Percentiles rank a stretch among this genome's conserved stretches.
Conservation (phyloP, 2,329 filamentous ascomycete genomes). For the Ciborinia camelliae region DNA sequence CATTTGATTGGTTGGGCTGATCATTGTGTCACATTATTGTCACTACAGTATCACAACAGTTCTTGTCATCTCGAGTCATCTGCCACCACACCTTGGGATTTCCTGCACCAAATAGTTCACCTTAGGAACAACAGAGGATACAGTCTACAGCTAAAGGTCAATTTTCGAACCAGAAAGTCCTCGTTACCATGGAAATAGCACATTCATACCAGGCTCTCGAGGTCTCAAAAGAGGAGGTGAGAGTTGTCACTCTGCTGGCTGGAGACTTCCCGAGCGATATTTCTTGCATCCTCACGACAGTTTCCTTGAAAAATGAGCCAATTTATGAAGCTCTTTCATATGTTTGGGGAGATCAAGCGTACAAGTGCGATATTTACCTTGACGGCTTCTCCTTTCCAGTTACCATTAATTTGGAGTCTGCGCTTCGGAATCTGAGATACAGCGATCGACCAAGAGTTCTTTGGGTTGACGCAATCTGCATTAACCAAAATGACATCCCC, state of each 20-base stretch:
- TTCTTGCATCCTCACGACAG: neutral
- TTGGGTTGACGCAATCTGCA: too few relatives aligned
- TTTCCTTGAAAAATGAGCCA: neutral
- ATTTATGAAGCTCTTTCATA: neutral
- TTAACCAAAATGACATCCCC: neutral
- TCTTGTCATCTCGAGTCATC: neutral
- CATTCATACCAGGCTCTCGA: neutral
- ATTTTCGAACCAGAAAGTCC: accelerated
- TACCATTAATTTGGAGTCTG: neutral
- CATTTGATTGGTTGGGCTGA: too few relatives aligned
- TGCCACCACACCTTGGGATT: neutral
- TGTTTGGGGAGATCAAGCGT: neutral
- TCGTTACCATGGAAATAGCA: neutral
- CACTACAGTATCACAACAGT: neutral
- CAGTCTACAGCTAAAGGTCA: neutral
- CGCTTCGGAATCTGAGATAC: neutral
- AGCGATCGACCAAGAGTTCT: neutral
- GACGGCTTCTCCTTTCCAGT: neutral
- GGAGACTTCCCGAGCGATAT: neutral
- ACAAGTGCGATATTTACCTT: neutral
- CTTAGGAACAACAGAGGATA: neutral
- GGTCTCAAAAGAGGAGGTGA: neutral
- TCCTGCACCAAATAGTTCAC: too few relatives aligned
- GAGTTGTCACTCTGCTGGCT: neutral
- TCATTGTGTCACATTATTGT: neutral